Evolutionary conservation across 2,329 filamentous ascomycete species (phyloP), one percentile per base, ranked within the genome.

Genomic region (Aspergillus neoniger): DNA sequence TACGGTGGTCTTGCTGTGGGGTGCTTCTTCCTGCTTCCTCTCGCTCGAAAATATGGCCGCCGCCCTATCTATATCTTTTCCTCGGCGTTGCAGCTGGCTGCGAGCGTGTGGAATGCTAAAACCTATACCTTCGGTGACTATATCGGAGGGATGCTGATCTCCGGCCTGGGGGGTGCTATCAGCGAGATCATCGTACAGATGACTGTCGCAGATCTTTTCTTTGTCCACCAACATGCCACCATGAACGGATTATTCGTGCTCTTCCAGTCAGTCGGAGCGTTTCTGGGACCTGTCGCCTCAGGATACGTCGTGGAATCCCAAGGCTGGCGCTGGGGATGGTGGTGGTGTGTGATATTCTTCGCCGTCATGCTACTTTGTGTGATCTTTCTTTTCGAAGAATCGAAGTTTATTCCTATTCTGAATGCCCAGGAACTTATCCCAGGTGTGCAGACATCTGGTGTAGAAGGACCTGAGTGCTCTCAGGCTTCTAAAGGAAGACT

Each of bases 311-410:
- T 76, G 0, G 65, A 70, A 0, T 67, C 69, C 1, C 75, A 80
- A 64, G 81, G 80, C 0, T 85, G 82, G 82, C 72, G 81, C 12
- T 84, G 80, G 80, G 73, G 79, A 1, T 83, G 76, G 75, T 82
- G 80, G 80, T 83, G 74, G 74, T 76, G 69, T 48, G 71, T 71
- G 17, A 79, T 81, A 52, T 69, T 81, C 32, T 70, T 81, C 23
- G 74, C 74, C 2, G 58, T 70, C 8, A 70, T 72, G 5, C 57
- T 82, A 0, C 3, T 82, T 3, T 60, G 76, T 10, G 75, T 82
- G 43, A 32, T 77, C 1, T 81, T 83, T 55, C 62, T 73, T 12
- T 83, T 79, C 57, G 79, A 83, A 47, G 82, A 80, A 59, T 77
- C 74, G 0, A 77, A 65, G 53, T 68, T 63, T 32, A 14, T 38